Evolutionary conservation across 768 basidiomycete genomes (phyloP).

Genomic region (Tricholomella constricta): DNA sequence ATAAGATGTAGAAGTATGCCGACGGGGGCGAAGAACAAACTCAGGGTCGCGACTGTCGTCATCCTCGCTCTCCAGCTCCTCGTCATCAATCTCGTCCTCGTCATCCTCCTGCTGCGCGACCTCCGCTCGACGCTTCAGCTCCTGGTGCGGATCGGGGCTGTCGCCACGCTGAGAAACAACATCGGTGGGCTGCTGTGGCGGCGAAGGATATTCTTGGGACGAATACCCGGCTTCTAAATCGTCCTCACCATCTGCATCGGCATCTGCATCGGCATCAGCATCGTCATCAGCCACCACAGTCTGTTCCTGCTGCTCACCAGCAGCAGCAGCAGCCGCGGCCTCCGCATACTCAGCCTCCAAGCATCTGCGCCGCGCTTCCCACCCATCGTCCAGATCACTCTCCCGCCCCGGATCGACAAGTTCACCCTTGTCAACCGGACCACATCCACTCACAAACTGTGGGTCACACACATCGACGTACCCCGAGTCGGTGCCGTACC

Average conservation of each 20-base stretch:
- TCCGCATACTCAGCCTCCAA: constrained; percentile 7
- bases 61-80: constrained; percentile 34
- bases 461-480: constrained; percentile 18
- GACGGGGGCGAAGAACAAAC: constrained; percentile 29
- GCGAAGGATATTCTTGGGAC: constrained; percentile 29
- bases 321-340: neutral
- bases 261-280: constrained; percentile 23
- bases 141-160: constrained; percentile 11
- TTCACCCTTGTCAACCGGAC: neutral
- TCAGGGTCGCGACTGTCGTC: constrained; percentile 32
- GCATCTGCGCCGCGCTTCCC: neutral
- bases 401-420: neutral
- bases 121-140: constrained; percentile 4
- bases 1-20: constrained; percentile 7
- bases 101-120: constrained; percentile 13
- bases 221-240: constrained; percentile 30
- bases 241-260: constrained; percentile 27
- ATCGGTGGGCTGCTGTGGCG: constrained; percentile 5
- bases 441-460: constrained; percentile 6
- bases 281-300: neutral
- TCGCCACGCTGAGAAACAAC: constrained; percentile 15
- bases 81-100: constrained; percentile 19
- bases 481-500: constrained; percentile 1
- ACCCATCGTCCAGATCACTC: constrained; percentile 4
- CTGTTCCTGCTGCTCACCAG: constrained; percentile 4